Evolutionary conservation across 306 rosid genomes (phyloP).

Genomic region (Trifolium subterraneum): DNA sequence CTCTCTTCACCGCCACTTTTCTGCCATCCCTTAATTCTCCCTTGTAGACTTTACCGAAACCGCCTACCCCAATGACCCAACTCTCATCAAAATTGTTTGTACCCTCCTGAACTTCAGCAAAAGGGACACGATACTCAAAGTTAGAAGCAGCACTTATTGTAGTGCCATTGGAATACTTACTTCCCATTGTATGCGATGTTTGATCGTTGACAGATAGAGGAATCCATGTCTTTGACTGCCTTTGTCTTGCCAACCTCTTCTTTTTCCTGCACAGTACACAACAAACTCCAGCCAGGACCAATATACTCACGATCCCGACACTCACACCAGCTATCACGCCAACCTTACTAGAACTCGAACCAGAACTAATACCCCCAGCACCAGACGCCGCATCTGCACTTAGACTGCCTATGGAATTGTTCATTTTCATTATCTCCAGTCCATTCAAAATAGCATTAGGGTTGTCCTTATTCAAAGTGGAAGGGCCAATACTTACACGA

Average conservation of each 20-base stretch:
- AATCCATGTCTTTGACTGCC: conserved; percentile 72
- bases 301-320: conserved; percentile 55
- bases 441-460: conserved; percentile 91
- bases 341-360: conserved; percentile 58
- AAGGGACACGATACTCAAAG: conserved; percentile 66
- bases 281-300: conserved; percentile 53
- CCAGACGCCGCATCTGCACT: conserved; percentile 40
- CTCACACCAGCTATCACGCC: conserved; percentile 67
- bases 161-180: conserved; percentile 75
- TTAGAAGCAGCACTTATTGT: conserved; percentile 66
- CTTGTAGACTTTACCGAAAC: conserved; percentile 86
- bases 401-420: conserved; percentile 73
- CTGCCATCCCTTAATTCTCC: conserved; percentile 77
- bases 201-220: conserved; percentile 66
- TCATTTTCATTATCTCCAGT: conserved; percentile 90
- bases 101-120: conserved; percentile 72
- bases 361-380: conserved; percentile 31
- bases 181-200: conserved; percentile 77
- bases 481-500: conserved; percentile 77
- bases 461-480: conserved; percentile 9
- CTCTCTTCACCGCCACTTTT: conserved; percentile 91
- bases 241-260: conserved; percentile 50
- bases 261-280: conserved; percentile 60
- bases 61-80: conserved; percentile 84
- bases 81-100: conserved; percentile 81